These are phyloP conservation scores for Phytopythium sindhum DNA, from an alignment of 352 stramenopile genomes.

Conservation along the genomic window DNA sequence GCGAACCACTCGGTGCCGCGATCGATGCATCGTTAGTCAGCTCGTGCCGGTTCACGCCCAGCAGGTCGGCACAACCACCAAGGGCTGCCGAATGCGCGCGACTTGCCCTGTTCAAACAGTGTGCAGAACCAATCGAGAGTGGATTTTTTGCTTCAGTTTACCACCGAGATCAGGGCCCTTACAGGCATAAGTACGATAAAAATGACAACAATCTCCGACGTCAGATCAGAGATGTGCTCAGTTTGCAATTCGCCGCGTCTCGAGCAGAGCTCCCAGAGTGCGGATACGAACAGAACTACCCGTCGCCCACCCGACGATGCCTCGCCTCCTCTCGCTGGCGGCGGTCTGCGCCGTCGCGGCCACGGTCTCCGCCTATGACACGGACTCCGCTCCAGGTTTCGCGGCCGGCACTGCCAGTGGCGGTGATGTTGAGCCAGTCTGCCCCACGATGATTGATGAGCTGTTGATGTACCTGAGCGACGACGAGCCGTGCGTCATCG, in stretches of 20 bases:
- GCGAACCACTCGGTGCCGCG: too few species aligned
- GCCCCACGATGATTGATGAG: conserved; percentile 14
- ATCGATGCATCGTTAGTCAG: too few species aligned
- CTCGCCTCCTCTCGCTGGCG: background rate
- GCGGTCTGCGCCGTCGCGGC: background rate
- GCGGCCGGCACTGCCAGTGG: background rate
- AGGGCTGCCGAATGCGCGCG: too few species aligned
- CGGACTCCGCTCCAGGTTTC: background rate
- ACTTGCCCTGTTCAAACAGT: too few species aligned
- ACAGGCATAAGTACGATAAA: too few species aligned
- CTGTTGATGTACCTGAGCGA: conserved; percentile 27
- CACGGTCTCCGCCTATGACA: background rate
- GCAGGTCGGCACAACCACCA: too few species aligned
- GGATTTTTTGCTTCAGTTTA: too few species aligned
- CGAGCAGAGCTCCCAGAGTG: background rate
- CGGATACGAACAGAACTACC: background rate
- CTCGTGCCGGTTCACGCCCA: too few species aligned
- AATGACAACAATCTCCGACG: too few species aligned
- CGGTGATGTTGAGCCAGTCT: background rate
- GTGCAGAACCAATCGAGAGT: too few species aligned
- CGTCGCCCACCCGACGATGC: background rate
- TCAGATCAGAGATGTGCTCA: too few species aligned
- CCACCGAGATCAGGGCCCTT: too few species aligned
- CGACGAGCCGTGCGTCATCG: conserved; percentile 25
- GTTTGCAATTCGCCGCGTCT: background rate